Evolutionary conservation across 495 filamentous ascomycete species (phyloP), one percentile per base, ranked within the genome.

Genomic region (Beverwykella pulmonaria): DNA sequence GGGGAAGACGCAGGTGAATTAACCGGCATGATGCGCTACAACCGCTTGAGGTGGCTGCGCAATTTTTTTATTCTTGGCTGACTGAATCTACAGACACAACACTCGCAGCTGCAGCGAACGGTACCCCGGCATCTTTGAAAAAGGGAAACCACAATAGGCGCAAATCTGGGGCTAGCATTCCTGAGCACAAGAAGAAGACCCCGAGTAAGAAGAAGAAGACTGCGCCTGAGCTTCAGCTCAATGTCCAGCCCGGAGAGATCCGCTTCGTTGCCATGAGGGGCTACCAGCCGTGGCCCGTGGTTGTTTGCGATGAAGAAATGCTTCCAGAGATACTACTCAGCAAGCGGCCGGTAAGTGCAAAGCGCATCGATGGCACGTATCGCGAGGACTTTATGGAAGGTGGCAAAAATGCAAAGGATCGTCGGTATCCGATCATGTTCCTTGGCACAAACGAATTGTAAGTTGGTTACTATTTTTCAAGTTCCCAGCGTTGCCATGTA

Each of bases 391-490:
- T 89, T 74, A 84, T 85, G 27, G 91, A 94, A 70, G 92, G 86
- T 61, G 92, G 88, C 63, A 92, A 92, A 80, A 89, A 91, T 59
- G 87, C 82, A 19, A 83, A 86, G 41, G 92, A 96, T 75, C 84
- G 93, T 46, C 92, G 90, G 5, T 97, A 89, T 75, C 92, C 93
- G 1, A 87, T 97, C 67, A 96, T 96, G 92, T 97, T 94, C 77
- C 80, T 97, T 59, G 82, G 87, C 62, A 95, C 92, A 58, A 95
- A 97, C 75, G 92, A 97, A 82, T 97, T 97, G 93, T 97, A 80
- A 83, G 92, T 61, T 19, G 50, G 3, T 48, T 15, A 6, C 39
- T 14, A 54, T 27, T 25, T n/a, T 1, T 25, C 53, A 14, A 44
- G 46, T 15, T 47, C 8, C 10, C 48, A 52, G 22, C 48, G n/a